Evolutionary conservation across 352 stramenopile genomes (phyloP).

Genomic region (Globisporangium barbulae): DNA sequence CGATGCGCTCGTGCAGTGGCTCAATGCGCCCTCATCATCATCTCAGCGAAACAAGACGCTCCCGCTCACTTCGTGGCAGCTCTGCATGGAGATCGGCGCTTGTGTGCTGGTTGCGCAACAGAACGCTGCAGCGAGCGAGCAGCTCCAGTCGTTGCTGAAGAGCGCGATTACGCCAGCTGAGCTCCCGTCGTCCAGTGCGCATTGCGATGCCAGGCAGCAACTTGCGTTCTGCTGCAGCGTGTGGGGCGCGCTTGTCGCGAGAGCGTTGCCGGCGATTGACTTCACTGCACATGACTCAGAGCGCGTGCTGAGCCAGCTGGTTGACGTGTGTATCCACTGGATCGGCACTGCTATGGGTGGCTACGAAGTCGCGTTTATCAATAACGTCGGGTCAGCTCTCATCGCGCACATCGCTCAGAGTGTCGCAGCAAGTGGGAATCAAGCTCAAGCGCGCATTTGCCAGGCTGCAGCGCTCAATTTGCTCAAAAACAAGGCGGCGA

Average conservation of each 20-base stretch:
- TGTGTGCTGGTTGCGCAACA: neutral
- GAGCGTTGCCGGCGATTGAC: neutral
- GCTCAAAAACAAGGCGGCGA: neutral
- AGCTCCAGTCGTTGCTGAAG: slow-evolving; percentile 1
- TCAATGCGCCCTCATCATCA: neutral
- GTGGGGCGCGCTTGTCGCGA: slow-evolving; percentile 8
- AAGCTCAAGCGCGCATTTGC: neutral
- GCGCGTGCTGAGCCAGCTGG: slow-evolving; percentile 10
- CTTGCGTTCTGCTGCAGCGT: slow-evolving; percentile 5
- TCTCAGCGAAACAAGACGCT: neutral
- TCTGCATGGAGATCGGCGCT: slow-evolving; percentile 8
- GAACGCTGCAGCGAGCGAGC: neutral
- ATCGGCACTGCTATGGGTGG: slow-evolving; percentile 27
- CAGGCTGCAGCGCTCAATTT: neutral
- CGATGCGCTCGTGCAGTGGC: slow-evolving; percentile 6
- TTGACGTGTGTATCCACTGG: slow-evolving; percentile 29
- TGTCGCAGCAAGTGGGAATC: neutral
- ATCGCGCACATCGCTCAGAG: slow-evolving; percentile 16
- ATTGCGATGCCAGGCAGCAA: slow-evolving; percentile 10
- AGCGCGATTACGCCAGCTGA: neutral
- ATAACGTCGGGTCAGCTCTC: slow-evolving; percentile 23
- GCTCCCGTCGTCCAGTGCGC: slow-evolving; percentile 4
- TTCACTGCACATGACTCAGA: neutral
- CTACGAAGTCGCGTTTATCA: slow-evolving; percentile 34
- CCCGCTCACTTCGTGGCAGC: neutral